Evolutionary conservation across 2,329 filamentous ascomycete species (phyloP), one percentile per base, ranked within the genome.

Genomic region (Aspergillus pseudonomiae): DNA sequence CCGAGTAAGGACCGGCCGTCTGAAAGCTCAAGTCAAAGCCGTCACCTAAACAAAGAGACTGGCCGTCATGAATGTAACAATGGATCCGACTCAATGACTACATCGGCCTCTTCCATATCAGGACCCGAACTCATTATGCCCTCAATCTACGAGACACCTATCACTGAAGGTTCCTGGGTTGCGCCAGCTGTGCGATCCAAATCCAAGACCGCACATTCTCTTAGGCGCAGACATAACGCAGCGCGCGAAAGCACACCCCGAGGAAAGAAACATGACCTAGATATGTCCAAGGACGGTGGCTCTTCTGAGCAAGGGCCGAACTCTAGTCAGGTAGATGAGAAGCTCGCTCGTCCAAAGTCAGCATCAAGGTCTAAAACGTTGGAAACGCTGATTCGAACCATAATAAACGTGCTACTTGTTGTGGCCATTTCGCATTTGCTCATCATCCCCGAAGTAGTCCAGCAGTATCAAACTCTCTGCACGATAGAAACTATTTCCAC

Each of bases 101-200:
- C 67, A 30, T 69, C 68, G 48, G 67, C 69, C 41, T 76, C 74
- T 12, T 74, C 72, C 6, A 64, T 72, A 52, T 71, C 75, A 14
- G 77, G 77, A 5, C 77, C 77, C 1, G 76, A 79, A 60, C 72
- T 79, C 7, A 75, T 79, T 26, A 79, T 79, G 77, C 77, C 77
- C 4, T 78, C 77, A 5, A 78, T 79, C 53, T 74, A 73, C 65
- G 75, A 78, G 56, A 69, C 71, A 4, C 71, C 74, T 7, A 70
- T 74, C 45, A 67, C 71, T 26, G 74, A 77, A 56, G 71, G 63
- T 28, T 77, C 75, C 41, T 77, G 75, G 75, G 66, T 77, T 28
- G 73, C 71, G 28, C 73, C 74, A 26, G 63, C 65, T 28, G 48
- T 74, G 24, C 73, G 68, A 54, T 57, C 65, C 5, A 65, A 66